A percentile compares a stretch with the other conserved stretches of the same genome.
Evolutionary conservation across 768 basidiomycete genomes (phyloP).

Genomic region (Omphalotus guepiniiformis): DNA sequence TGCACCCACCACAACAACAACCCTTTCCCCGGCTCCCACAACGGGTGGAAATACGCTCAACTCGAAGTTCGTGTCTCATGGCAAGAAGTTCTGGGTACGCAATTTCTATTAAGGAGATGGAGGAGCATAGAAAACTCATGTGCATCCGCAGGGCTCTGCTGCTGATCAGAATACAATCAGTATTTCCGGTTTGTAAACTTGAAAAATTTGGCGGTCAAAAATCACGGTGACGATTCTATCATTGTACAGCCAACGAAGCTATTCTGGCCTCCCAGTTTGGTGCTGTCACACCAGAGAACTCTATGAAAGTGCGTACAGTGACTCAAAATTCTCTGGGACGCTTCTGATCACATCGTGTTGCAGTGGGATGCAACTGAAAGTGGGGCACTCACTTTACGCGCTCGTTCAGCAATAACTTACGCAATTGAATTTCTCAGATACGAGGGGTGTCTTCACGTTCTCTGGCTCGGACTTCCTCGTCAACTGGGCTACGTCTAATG

Average conservation of each 20-base stretch:
- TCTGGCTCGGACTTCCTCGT: constrained; percentile 33
- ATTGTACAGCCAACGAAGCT: constrained; percentile 25
- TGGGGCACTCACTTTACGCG: too few species aligned
- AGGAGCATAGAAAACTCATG: neutral
- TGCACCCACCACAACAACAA: constrained; percentile 7
- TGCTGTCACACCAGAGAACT: constrained; percentile 40
- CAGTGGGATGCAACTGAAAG: constrained; percentile 39
- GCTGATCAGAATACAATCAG: constrained; percentile 27
- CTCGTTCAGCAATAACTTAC: too few species aligned
- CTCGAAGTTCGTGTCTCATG: constrained; percentile 25
- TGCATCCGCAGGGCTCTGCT: constrained; percentile 13
- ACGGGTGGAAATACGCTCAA: constrained; percentile 21
- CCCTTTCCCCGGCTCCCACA: constrained; percentile 9
- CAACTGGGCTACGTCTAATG: constrained; percentile 36
- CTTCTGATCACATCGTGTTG: neutral
- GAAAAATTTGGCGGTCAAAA: constrained; percentile 7
- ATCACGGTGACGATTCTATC: too few species aligned
- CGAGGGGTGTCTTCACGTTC: constrained; percentile 30
- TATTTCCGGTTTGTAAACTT: constrained; percentile 23
- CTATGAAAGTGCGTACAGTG: constrained; percentile 33
- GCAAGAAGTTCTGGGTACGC: constrained; percentile 32
- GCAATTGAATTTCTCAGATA: constrained; percentile 11
- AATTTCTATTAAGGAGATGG: neutral
- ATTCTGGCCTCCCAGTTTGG: constrained; percentile 35
- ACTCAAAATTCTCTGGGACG: neutral